Conservation (phyloP, 805 yeast species). For the Vanderwaltozyma verrucispora region DNA sequence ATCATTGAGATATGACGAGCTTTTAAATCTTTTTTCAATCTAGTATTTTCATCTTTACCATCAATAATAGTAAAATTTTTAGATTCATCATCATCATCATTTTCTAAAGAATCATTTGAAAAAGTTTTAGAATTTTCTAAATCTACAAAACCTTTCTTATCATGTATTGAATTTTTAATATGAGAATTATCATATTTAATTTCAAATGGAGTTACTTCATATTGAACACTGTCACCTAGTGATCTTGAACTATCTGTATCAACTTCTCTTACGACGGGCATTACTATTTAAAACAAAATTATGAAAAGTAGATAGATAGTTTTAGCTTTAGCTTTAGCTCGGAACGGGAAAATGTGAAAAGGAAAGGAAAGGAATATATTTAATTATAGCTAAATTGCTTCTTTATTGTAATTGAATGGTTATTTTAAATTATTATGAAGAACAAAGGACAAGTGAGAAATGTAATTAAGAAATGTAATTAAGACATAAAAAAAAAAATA, state of each 20-base stretch:
- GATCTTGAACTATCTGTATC: background rate
- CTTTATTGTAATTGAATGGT: no score
- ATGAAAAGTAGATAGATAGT: no score
- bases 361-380: no score
- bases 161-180: no score
- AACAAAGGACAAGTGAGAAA: no score
- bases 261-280: background rate
- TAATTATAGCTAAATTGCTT: no score
- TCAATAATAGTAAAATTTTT: slow-evolving; percentile 1
- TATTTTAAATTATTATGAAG: no score
- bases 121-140: slow-evolving; percentile 1
- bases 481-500: no score
- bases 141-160: background rate
- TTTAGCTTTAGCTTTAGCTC: no score
- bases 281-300: no score
- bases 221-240: background rate
- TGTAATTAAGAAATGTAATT: no score
- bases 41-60: slow-evolving; percentile 9
- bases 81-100: background rate
- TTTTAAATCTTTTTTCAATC: slow-evolving; percentile 24
- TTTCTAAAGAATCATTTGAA: background rate
- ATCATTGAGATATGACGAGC: slow-evolving; percentile 62
- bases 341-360: no score
- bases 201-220: background rate
- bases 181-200: background rate